Percentiles rank a stretch among this genome's conserved stretches.
These are phyloP conservation scores for Phytophthora cactorum DNA, from an alignment of 352 stramenopile genomes.

Conservation along the genomic window DNA sequence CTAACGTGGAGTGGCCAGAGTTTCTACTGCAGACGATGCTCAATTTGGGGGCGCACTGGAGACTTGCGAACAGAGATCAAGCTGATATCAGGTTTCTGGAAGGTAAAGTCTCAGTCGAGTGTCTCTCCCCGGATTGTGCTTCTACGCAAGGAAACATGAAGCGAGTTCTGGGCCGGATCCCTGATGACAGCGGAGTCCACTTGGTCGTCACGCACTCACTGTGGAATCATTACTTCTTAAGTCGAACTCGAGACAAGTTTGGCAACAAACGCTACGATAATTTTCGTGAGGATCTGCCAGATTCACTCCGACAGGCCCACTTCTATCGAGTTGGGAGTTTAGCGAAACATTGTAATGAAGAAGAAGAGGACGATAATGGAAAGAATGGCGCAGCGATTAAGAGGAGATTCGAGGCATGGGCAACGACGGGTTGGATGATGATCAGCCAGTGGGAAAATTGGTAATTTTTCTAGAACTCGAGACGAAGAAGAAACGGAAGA, in stretches of 20 bases:
- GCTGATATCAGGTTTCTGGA: no score
- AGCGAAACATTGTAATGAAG: not conserved
- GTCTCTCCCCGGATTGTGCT: no score
- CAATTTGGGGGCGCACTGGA: no score
- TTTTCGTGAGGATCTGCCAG: not conserved
- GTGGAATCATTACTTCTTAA: no score
- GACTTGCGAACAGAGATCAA: no score
- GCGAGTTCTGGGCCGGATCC: no score
- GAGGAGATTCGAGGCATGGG: not conserved
- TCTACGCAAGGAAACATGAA: no score
- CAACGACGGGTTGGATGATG: not conserved
- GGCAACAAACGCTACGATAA: not conserved
- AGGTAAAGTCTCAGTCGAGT: no score
- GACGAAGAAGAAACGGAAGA: not conserved
- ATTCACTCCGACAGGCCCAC: not conserved
- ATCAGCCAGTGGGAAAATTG: not conserved
- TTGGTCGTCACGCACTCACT: no score
- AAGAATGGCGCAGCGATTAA: not conserved
- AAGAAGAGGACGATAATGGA: not conserved
- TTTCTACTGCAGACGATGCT: no score
- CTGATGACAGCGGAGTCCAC: no score
- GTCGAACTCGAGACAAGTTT: not conserved
- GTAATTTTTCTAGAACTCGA: not conserved
- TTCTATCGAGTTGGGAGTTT: not conserved
- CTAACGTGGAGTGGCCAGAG: no score